Base-by-base conservation (phyloP, 441 rosid species). In the Mallotus repandus region DNA sequence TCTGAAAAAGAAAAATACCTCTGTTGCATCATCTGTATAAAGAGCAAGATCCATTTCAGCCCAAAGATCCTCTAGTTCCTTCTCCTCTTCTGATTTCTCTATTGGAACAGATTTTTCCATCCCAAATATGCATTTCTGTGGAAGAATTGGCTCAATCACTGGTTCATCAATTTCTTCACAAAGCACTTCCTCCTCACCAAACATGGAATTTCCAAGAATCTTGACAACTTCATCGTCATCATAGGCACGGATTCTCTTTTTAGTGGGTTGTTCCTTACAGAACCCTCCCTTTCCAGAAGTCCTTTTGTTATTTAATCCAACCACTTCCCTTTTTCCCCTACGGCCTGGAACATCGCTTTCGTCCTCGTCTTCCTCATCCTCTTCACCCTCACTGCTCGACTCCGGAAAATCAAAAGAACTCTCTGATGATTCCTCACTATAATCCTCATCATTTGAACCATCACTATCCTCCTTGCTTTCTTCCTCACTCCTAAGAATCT, bases 41-140 rank as follows among this genome's bases (percentile, higher is more conserved):
- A 83, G 83, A 59, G 84, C 83, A 38, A 83, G 67, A 68, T 71
- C 76, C 86, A 86, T 82, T 58, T 86, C 89, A 64, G 64, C 72
- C 97, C 97, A 91, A 53, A 89, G 81, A 3, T 55, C 9, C 13
- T 86, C 86, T 72, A 88, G 5, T 50, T 83, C 89, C 56, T 81
- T 78, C 65, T 88, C 91, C 3, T 66, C 80, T 52, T 86, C 87
- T 55, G 90, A 73, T 69, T 81, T 81, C 78, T 85, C 87, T 2
- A 73, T 63, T 13, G 71, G 79, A 66, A 49, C 68, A 49, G 79
- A 63, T 63, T 84, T 85, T 78, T 85, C 84, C 13, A 15, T 71
- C 9, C 84, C 86, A 71, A 83, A 87, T 9, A 81, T 79, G 80
- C 80, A 74, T 71, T 84, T 85, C 72, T 79, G 4, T 8, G 80